These are phyloP conservation scores for Entonaema liquescens DNA, from an alignment of 495 filamentous ascomycete genomes.

Conservation along the genomic window DNA sequence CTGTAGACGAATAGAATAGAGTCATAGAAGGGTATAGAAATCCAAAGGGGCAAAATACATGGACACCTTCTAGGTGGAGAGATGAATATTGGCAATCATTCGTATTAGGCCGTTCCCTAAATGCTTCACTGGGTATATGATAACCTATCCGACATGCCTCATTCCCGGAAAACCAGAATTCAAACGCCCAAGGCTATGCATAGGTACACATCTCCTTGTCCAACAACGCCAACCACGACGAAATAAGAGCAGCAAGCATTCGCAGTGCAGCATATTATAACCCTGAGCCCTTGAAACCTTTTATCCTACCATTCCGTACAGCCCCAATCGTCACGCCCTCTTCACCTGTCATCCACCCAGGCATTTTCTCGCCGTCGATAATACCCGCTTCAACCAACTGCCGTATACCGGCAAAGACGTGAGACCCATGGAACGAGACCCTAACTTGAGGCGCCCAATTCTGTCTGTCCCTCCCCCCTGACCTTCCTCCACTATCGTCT, in stretches of 20 bases:
- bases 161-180: conserved; percentile 4
- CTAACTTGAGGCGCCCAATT: conserved; percentile 67
- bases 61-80: not conserved
- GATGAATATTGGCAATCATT: not conserved
- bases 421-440: conserved; percentile 73
- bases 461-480: conserved; percentile 16
- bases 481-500: conserved; percentile 33
- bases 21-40: not conserved
- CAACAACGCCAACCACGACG: conserved; percentile 1
- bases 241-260: not conserved
- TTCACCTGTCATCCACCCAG: conserved; percentile 91
- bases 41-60: not conserved
- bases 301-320: conserved; percentile 68
- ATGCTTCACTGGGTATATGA: conserved; percentile 20
- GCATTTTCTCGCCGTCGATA: conserved; percentile 78
- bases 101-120: not conserved
- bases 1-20: conserved; percentile 61
- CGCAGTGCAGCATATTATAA: not conserved
- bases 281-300: conserved; percentile 58
- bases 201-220: not conserved
- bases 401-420: conserved; percentile 84
- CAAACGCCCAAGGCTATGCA: conserved; percentile 17
- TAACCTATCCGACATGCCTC: conserved; percentile 17
- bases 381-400: conserved; percentile 77
- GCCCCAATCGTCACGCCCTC: conserved; percentile 77